These are phyloP conservation scores for Cudoniella acicularis DNA, from an alignment of 495 filamentous ascomycete genomes.

Conservation along the genomic window DNA sequence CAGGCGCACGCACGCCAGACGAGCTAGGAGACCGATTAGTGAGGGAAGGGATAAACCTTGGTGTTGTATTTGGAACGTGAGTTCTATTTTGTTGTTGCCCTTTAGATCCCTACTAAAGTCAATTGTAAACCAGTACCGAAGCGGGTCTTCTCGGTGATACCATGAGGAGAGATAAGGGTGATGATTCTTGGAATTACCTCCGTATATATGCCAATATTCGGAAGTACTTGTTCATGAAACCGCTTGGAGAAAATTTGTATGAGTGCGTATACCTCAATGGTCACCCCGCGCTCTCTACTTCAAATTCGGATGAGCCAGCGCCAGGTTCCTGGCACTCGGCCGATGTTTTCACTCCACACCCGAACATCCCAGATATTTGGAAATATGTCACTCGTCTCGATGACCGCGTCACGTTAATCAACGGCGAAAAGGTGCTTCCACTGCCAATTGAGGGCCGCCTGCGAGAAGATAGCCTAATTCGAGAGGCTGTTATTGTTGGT, in stretches of 20 bases:
- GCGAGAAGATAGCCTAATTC: slow-evolving; percentile 43
- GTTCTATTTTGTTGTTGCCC: slow-evolving; percentile 5
- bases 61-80: slow-evolving; percentile 43
- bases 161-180: slow-evolving; percentile 27
- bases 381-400: slow-evolving; percentile 62
- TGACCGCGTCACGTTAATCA: slow-evolving; percentile 59
- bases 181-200: slow-evolving; percentile 36
- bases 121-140: neutral
- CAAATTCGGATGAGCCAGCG: slow-evolving; percentile 45
- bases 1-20: slow-evolving; percentile 43
- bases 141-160: slow-evolving; percentile 1
- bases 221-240: slow-evolving; percentile 38
- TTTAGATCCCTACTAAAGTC: neutral
- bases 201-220: slow-evolving; percentile 21
- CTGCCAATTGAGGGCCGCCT: slow-evolving; percentile 56
- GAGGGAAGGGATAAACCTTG: slow-evolving; percentile 48
- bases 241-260: slow-evolving; percentile 36
- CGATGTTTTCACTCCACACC: slow-evolving; percentile 62
- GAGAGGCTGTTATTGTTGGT: slow-evolving; percentile 60
- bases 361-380: slow-evolving; percentile 55
- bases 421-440: slow-evolving; percentile 69
- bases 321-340: slow-evolving; percentile 47
- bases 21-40: slow-evolving; percentile 50
- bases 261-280: slow-evolving; percentile 46
- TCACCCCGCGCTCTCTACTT: slow-evolving; percentile 43